Percentiles rank a stretch among this genome's conserved stretches.
Evolutionary conservation across 352 stramenopile species (phyloP).

Genomic region (Pythium oligandrum): DNA sequence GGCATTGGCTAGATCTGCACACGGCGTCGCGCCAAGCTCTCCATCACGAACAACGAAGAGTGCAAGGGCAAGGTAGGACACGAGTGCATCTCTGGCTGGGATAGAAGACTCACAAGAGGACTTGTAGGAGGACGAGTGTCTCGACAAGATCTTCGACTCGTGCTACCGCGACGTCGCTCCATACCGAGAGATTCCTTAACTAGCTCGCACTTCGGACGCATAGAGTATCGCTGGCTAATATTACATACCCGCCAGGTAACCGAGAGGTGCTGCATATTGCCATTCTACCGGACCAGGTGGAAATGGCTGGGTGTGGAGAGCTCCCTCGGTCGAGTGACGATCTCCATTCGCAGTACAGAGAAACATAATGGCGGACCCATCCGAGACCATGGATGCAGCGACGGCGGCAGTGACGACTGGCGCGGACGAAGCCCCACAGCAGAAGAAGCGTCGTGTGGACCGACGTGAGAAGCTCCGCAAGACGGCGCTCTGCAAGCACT

Average conservation of each 20-base stretch:
- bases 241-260: too few species aligned
- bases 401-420: neutral
- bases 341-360: constrained; percentile 6
- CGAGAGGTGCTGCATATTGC: too few species aligned
- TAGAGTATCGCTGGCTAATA: too few species aligned
- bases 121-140: constrained; percentile 72
- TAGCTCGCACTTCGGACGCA: too few species aligned
- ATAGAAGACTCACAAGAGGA: constrained; percentile 1
- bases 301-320: too few species aligned
- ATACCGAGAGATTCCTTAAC: constrained; percentile 78
- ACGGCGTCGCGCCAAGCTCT: constrained; percentile 80
- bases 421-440: constrained; percentile 5
- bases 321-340: neutral
- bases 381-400: too few species aligned
- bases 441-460: constrained; percentile 64
- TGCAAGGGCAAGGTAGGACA: constrained; percentile 61
- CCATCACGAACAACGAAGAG: constrained; percentile 35
- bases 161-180: constrained; percentile 84
- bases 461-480: constrained; percentile 67
- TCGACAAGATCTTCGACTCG: constrained; percentile 79
- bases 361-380: constrained; percentile 6
- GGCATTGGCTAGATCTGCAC: constrained; percentile 64
- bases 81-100: neutral
- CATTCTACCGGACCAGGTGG: too few species aligned
- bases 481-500: constrained; percentile 81